These are phyloP conservation scores for Omphalotus olearius DNA, from an alignment of 1,284 basidiomycete species.

Conservation along the genomic window DNA sequence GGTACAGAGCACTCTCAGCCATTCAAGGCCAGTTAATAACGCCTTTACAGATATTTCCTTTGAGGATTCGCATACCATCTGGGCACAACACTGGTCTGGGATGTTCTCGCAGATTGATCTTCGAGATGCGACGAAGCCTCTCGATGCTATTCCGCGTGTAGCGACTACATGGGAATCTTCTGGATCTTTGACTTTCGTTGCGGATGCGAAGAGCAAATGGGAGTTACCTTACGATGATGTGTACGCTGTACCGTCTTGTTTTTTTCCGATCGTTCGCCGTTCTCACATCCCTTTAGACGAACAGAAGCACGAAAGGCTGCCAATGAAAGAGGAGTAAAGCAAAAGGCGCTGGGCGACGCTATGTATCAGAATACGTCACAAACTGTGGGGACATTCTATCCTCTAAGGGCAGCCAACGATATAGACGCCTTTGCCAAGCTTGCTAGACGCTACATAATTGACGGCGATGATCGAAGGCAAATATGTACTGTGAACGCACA, in stretches of 20 bases:
- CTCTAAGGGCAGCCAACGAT: conserved; percentile 34
- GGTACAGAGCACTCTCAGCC: conserved; percentile 37
- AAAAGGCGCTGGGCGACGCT: conserved; percentile 52
- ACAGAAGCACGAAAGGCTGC: conserved; percentile 36
- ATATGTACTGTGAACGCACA: conserved; percentile 60
- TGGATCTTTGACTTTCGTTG: conserved; percentile 68
- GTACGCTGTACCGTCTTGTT: conserved; percentile 41
- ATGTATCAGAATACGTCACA: conserved; percentile 46
- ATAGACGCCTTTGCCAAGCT: conserved; percentile 54
- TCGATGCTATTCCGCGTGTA: conserved; percentile 68
- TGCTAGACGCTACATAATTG: conserved; percentile 64
- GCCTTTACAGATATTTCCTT: conserved; percentile 58
- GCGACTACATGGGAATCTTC: conserved; percentile 67
- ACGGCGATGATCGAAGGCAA: conserved; percentile 44
- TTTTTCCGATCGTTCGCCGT: background rate
- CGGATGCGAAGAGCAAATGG: conserved; percentile 53
- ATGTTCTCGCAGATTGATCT: conserved; percentile 80
- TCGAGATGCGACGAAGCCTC: conserved; percentile 53
- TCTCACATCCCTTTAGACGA: conserved; percentile 33
- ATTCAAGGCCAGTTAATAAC: conserved; percentile 9
- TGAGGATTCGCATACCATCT: conserved; percentile 68
- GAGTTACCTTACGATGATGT: conserved; percentile 85
- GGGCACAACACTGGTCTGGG: conserved; percentile 75
- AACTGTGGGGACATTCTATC: conserved; percentile 46
- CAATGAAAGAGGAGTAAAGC: conserved; percentile 30